phyloP scores from a whole-genome alignment of 2,329 filamentous ascomycete genomes.

The Stagonosporopsis chrysanthemi region DNA sequence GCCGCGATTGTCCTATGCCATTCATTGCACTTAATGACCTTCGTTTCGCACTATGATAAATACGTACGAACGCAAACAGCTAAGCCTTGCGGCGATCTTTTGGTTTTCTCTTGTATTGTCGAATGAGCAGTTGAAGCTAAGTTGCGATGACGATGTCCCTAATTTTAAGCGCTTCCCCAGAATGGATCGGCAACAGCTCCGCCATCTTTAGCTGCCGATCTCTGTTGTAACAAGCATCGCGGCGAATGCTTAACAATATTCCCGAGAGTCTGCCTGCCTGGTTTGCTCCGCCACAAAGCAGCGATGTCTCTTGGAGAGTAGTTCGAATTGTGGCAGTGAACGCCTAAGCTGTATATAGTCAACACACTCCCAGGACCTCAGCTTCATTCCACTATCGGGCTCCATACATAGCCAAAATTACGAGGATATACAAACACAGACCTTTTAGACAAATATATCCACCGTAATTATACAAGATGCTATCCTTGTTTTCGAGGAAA shows the following conservation, averaged over 20 bases:
- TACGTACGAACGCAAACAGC: neutral
- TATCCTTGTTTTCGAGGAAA: constrained; percentile 6
- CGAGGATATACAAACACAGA: too few species aligned
- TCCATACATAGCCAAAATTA: too few species aligned
- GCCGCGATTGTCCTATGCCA: neutral
- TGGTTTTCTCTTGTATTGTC: neutral
- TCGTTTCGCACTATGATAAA: neutral
- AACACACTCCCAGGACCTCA: neutral
- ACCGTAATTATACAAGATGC: neutral
- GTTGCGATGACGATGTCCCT: constrained; percentile 3
- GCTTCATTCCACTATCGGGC: too few species aligned
- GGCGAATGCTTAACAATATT: neutral
- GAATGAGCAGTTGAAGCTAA: neutral
- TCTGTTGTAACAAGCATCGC: neutral
- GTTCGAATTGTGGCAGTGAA: neutral
- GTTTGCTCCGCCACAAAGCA: neutral
- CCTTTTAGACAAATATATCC: neutral
- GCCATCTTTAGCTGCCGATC: constrained; percentile 8
- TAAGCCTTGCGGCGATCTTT: constrained; percentile 7
- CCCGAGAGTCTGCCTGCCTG: neutral
- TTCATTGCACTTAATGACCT: neutral
- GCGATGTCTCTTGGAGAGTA: constrained; percentile 3
- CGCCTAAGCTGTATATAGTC: constrained; percentile 6
- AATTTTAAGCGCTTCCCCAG: constrained; percentile 4
- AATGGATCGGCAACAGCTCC: neutral